Evolutionary conservation across 2,329 filamentous ascomycete genomes (phyloP).

Genomic region (Stachybotrys elegans): DNA sequence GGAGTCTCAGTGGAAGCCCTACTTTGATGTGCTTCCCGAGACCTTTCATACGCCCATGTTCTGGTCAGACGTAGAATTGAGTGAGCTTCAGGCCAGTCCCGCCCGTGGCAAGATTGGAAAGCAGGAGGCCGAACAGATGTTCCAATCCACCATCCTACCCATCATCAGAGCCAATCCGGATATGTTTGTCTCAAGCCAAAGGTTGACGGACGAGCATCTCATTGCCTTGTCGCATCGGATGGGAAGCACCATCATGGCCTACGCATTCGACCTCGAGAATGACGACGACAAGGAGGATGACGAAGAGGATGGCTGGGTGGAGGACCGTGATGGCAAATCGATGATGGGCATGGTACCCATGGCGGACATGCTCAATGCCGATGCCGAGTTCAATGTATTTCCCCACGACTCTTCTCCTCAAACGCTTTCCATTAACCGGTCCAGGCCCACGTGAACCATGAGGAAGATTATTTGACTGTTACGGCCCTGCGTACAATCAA

Average conservation of each 20-base stretch:
- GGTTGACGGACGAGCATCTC: conserved; percentile 38
- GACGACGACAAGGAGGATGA: conserved; percentile 53
- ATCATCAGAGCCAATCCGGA: conserved; percentile 38
- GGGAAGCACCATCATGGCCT: conserved; percentile 88
- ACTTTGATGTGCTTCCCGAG: conserved; percentile 68
- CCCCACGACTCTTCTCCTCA: not conserved
- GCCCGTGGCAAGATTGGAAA: conserved; percentile 74
- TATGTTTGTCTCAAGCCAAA: conserved; percentile 34
- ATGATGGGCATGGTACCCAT: conserved; percentile 85
- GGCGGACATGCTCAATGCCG: conserved; percentile 85
- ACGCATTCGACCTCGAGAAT: conserved; percentile 76
- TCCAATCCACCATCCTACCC: conserved; percentile 50
- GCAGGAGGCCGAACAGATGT: conserved; percentile 63
- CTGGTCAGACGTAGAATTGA: conserved; percentile 68
- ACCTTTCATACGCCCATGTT: conserved; percentile 86
- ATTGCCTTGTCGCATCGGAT: conserved; percentile 64
- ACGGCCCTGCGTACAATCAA: conserved; percentile 63
- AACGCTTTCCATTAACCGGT: conserved; percentile 8
- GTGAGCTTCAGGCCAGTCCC: conserved; percentile 69
- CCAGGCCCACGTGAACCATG: conserved; percentile 50
- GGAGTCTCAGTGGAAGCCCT: conserved; percentile 68
- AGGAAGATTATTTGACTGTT: conserved; percentile 58
- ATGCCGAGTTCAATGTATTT: conserved; percentile 77
- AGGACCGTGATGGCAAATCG: conserved; percentile 52
- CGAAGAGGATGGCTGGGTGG: conserved; percentile 59